Evolutionary conservation across 495 filamentous ascomycete species (phyloP).

Genomic region (Pyrenula massariospora): DNA sequence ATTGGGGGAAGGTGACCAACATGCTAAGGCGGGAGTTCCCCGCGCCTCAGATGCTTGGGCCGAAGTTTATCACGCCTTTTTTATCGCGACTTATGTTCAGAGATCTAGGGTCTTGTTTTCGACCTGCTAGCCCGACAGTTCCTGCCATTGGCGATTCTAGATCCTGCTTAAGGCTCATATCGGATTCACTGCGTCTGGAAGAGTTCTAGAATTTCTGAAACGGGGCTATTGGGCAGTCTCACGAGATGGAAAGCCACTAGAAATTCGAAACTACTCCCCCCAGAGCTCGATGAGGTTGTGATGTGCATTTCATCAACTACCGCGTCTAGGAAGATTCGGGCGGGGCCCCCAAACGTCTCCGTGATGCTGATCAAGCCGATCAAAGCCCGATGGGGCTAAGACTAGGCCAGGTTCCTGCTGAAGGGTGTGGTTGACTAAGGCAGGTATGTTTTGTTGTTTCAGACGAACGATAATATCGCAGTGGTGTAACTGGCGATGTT

Average conservation of each 20-base stretch:
- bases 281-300: neutral
- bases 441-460: neutral
- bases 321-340: neutral
- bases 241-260: neutral
- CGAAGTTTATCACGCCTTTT: neutral
- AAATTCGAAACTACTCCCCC: too few species aligned
- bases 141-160: neutral
- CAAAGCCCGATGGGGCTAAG: neutral
- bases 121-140: too few species aligned
- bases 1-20: neutral
- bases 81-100: too few species aligned
- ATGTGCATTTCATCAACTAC: neutral
- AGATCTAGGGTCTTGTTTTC: too few species aligned
- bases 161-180: neutral
- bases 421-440: neutral
- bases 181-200: neutral
- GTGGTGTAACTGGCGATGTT: too few species aligned
- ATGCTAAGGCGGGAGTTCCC: neutral
- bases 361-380: neutral
- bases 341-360: neutral
- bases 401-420: too few species aligned
- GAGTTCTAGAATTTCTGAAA: neutral
- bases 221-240: neutral
- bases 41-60: neutral
- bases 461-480: neutral